Evolutionary conservation across 345 rosid species (phyloP).

Genomic region (Aquilaria sinensis): DNA sequence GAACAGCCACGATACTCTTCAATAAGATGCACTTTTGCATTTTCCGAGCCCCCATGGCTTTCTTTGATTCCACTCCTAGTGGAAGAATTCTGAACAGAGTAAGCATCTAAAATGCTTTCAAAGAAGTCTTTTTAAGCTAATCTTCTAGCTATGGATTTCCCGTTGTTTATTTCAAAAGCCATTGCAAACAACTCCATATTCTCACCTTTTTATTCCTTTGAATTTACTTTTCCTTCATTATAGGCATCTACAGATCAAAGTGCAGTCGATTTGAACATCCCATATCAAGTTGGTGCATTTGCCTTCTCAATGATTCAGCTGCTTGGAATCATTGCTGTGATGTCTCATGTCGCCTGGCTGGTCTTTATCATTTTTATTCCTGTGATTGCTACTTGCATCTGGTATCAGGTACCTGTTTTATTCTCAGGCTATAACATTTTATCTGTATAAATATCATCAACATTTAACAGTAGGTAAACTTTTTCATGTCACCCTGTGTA

Average conservation of each 20-base stretch:
- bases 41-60: slow-evolving; percentile 74
- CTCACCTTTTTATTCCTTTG: background rate
- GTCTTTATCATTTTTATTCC: slow-evolving; percentile 71
- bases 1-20: slow-evolving; percentile 65
- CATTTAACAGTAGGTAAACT: too few species aligned
- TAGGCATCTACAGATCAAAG: slow-evolving; percentile 90
- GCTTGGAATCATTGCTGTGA: slow-evolving; percentile 58
- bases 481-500: too few species aligned
- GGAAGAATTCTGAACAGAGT: slow-evolving; percentile 71
- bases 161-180: background rate
- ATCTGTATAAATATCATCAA: too few species aligned
- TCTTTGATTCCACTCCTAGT: slow-evolving; percentile 83
- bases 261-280: slow-evolving; percentile 48
- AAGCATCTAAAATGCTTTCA: slow-evolving; percentile 21
- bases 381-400: slow-evolving; percentile 46
- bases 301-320: slow-evolving; percentile 54
- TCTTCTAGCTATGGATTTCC: too few species aligned
- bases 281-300: slow-evolving; percentile 32
- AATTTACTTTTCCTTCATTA: background rate
- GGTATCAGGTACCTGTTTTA: slow-evolving; percentile 63
- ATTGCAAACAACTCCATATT: background rate
- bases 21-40: slow-evolving; percentile 58
- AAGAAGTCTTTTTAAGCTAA: too few species aligned
- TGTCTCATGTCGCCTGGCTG: slow-evolving; percentile 84
- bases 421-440: background rate